phyloP scores from a whole-genome alignment of 2,329 filamentous ascomycete species.

The Hypoxylon sp. region DNA sequence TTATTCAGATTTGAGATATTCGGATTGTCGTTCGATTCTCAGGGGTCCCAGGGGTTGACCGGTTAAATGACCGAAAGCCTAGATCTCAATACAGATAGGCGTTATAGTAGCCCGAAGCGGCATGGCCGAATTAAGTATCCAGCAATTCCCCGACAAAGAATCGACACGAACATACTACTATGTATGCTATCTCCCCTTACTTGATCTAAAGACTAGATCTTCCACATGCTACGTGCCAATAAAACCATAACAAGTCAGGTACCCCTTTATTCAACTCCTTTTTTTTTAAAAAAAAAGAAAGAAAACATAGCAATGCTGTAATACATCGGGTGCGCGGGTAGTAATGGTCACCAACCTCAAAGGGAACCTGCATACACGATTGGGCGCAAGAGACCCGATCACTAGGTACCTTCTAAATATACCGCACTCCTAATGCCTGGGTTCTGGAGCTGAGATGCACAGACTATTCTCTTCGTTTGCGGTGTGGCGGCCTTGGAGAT shows the following conservation, averaged over 20 bases:
- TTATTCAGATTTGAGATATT: neutral
- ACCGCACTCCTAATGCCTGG: neutral
- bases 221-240: conserved; percentile 1
- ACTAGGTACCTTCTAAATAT: conserved; percentile 13
- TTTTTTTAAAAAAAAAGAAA: too few relatives aligned
- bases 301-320: conserved; percentile 11
- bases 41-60: conserved; percentile 2
- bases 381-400: conserved; percentile 10
- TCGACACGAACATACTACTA: conserved; percentile 6
- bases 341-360: neutral
- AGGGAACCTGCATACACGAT: conserved; percentile 31
- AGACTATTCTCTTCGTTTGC: neutral
- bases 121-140: conserved; percentile 17
- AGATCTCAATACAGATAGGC: conserved; percentile 4
- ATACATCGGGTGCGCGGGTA: neutral
- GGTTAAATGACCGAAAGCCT: conserved; percentile 17
- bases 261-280: neutral
- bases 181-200: neutral
- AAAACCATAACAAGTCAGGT: neutral
- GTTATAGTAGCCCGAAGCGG: neutral
- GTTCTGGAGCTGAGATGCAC: neutral
- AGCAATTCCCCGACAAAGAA: conserved; percentile 6
- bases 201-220: neutral
- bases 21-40: conserved; percentile 1
- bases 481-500: neutral